Percentiles rank a stretch among this genome's conserved stretches.
Conservation (phyloP, 345 rosid species). For the rapeseed (Brassica napus) region Da-Ae NC_063440.1:2332501-2333000, state of each 20-base stretch:
- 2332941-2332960: too few species aligned
- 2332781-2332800: neutral
- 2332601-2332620: neutral
- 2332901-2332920: too few species aligned
- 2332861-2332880: neutral
- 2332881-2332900: too few species aligned
- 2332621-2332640: neutral
- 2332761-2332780: neutral
- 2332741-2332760: too few species aligned
- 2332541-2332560: neutral
- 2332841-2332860: neutral
- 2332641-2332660: neutral
- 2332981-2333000: too few species aligned
- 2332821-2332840: neutral
- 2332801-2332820: neutral
- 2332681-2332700: neutral
- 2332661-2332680: neutral
- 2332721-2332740: neutral
- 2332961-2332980: too few species aligned
- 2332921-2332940: too few species aligned
- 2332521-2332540: neutral
- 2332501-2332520: neutral
- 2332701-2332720: neutral
- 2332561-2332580: neutral
- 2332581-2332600: neutral